Percentiles rank a stretch among this genome's conserved stretches.
These are phyloP conservation scores for Poa pratensis DNA, from an alignment of 176 grass and related monocot genomes.

Conservation along the genomic window DNA sequence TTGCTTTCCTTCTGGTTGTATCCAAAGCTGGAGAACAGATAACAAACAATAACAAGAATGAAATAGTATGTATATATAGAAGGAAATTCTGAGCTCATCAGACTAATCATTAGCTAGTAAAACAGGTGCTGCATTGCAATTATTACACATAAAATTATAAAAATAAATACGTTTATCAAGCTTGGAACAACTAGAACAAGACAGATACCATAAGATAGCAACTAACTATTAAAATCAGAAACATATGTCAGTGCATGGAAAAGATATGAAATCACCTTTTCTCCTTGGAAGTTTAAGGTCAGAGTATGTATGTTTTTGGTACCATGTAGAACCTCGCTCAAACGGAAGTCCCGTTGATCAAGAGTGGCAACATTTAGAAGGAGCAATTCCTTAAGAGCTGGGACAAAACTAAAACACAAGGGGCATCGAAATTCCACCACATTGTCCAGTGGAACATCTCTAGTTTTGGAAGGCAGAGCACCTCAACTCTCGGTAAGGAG, in stretches of 20 bases:
- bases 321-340: background rate
- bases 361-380: background rate
- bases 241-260: background rate
- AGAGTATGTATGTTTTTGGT: background rate
- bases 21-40: conserved; percentile 32
- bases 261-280: conserved; percentile 13
- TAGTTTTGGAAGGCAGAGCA: conserved; percentile 5
- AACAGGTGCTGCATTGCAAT: background rate
- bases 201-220: background rate
- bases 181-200: background rate
- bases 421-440: background rate
- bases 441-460: background rate
- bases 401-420: background rate
- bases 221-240: background rate
- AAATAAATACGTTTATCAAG: background rate
- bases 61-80: background rate
- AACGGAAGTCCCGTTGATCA: background rate
- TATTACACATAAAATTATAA: background rate
- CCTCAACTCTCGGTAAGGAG: background rate
- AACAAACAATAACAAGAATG: background rate
- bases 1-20: conserved; percentile 30
- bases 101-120: background rate
- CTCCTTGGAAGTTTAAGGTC: conserved; percentile 6
- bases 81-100: background rate
- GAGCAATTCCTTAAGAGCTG: background rate